Percentiles rank a stretch among this genome's conserved stretches.
Evolutionary conservation across 2,329 filamentous ascomycete genomes (phyloP).

Genomic region (Magnaporthiopsis incrustans): DNA sequence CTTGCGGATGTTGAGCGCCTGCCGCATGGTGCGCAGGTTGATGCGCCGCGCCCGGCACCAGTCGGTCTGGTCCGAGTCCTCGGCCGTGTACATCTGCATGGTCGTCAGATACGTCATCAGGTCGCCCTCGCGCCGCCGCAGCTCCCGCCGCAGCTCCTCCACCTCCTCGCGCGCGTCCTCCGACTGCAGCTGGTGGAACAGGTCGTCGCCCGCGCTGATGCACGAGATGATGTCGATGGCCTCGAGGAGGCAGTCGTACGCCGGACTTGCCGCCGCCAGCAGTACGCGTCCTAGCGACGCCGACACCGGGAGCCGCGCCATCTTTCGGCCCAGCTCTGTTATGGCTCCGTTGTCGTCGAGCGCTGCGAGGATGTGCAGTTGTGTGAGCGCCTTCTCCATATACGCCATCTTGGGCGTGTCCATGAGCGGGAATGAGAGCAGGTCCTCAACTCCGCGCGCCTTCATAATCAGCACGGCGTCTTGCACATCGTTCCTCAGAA

Average conservation of each 20-base stretch:
- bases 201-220: conserved; percentile 54
- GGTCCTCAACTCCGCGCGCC: conserved; percentile 75
- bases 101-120: conserved; percentile 57
- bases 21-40: conserved; percentile 53
- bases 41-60: conserved; percentile 54
- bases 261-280: conserved; percentile 64
- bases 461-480: conserved; percentile 90
- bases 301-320: conserved; percentile 76
- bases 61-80: conserved; percentile 41
- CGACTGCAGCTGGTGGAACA: conserved; percentile 51
- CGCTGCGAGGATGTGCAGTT: conserved; percentile 72
- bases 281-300: conserved; percentile 76
- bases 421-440: conserved; percentile 76
- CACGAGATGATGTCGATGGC: conserved; percentile 75
- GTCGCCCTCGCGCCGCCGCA: conserved; percentile 53
- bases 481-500: conserved; percentile 80
- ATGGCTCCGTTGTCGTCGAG: conserved; percentile 65
- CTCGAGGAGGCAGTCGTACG: conserved; percentile 67
- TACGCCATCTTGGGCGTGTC: conserved; percentile 71
- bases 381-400: conserved; percentile 72
- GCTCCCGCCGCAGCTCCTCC: conserved; percentile 45
- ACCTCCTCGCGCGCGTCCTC: conserved; percentile 48
- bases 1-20: conserved; percentile 52
- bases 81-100: conserved; percentile 52
- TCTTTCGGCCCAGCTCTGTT: conserved; percentile 63